Conservation (phyloP, 208 protist genomes). For the Leptomonas seymouri region DNA sequence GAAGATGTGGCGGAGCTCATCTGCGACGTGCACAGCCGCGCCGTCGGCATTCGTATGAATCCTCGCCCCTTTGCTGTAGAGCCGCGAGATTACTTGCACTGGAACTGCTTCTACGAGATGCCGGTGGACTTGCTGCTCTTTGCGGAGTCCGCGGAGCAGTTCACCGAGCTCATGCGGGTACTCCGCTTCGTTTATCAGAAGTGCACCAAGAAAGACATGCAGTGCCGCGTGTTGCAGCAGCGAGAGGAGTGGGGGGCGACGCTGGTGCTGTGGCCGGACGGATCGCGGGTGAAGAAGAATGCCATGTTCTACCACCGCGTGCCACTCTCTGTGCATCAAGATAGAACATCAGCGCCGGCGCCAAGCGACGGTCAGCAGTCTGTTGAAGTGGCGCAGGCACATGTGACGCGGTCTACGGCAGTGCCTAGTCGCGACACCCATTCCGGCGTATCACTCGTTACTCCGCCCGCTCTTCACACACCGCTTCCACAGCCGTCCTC, state of each 20-base stretch:
- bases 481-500: not conserved
- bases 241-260: constrained; percentile 24
- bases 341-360: not conserved
- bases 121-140: constrained; percentile 47
- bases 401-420: not conserved
- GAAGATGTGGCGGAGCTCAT: constrained; percentile 45
- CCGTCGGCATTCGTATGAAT: constrained; percentile 42
- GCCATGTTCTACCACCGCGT: constrained; percentile 24
- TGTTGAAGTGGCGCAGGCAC: constrained; percentile 5
- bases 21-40: constrained; percentile 7
- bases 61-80: constrained; percentile 29
- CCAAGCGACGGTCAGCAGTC: not conserved
- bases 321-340: not conserved
- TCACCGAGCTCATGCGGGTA: constrained; percentile 19
- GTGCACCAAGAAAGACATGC: constrained; percentile 23
- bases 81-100: not conserved
- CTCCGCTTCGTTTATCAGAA: constrained; percentile 12
- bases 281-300: constrained; percentile 38
- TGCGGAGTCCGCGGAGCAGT: constrained; percentile 6
- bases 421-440: not conserved
- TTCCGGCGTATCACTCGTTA: not conserved
- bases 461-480: not conserved
- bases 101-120: constrained; percentile 44
- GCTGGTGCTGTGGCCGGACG: constrained; percentile 40
- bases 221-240: constrained; percentile 14